These are phyloP conservation scores for Bipolaris sorokiniana DNA, from an alignment of 2,329 filamentous ascomycete genomes.

Conservation along the genomic window DNA sequence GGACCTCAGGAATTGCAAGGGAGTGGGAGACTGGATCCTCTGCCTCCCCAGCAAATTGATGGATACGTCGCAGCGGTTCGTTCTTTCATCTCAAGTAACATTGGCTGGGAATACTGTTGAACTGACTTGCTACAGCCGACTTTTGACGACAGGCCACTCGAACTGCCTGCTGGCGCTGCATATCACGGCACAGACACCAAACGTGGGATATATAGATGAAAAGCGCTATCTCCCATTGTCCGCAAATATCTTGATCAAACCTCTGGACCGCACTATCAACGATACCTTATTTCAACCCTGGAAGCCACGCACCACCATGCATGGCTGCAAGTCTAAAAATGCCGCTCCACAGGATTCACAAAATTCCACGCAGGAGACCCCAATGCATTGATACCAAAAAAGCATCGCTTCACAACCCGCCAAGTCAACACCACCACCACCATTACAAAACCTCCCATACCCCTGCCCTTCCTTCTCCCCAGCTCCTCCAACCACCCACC, in stretches of 20 bases:
- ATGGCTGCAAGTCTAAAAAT: not conserved
- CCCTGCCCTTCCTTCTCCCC: too few relatives aligned
- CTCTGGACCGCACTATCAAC: not conserved
- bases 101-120: not conserved
- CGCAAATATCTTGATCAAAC: not conserved
- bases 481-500: not conserved
- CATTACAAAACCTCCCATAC: not conserved
- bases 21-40: not conserved
- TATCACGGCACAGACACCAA: not conserved
- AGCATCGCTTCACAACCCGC: not conserved
- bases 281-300: not conserved
- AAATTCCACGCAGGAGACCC: not conserved
- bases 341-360: not conserved
- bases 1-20: constrained; percentile 19
- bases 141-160: constrained; percentile 13
- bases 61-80: constrained; percentile 12
- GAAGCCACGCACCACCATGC: not conserved
- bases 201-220: not conserved
- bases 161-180: constrained; percentile 14
- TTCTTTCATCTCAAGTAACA: not conserved
- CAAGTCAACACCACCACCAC: not conserved
- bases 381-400: not conserved
- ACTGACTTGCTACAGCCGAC: constrained; percentile 8
- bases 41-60: constrained; percentile 15
- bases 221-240: not conserved